Conservation (phyloP, 768 basidiomycete genomes). For the Wakefieldia striispora region DNA sequence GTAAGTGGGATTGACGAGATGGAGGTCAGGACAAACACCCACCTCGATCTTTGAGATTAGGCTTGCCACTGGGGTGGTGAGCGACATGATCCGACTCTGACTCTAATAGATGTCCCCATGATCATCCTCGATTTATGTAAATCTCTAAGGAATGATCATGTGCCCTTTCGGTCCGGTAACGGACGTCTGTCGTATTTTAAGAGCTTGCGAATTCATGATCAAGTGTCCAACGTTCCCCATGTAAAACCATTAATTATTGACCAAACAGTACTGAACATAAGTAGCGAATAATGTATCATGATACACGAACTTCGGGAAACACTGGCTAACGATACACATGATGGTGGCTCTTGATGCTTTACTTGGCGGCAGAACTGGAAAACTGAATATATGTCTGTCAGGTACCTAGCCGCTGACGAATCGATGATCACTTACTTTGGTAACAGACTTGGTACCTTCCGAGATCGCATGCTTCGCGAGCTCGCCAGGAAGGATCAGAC, state of each 20-base stretch:
- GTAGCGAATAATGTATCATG: conserved; percentile 18
- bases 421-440: conserved; percentile 53
- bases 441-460: conserved; percentile 92
- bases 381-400: conserved; percentile 49
- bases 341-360: conserved; percentile 21
- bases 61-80: conserved; percentile 14
- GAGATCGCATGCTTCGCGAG: conserved; percentile 74
- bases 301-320: conserved; percentile 24
- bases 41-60: conserved; percentile 31
- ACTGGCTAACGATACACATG: conserved; percentile 26
- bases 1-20: not conserved
- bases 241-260: not conserved
- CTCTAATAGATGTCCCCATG: not conserved
- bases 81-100: conserved; percentile 12
- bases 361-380: conserved; percentile 72
- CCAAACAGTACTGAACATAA: conserved; percentile 8
- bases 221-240: no score
- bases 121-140: not conserved
- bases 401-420: not conserved
- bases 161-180: not conserved
- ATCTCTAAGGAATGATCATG: not conserved
- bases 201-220: no score
- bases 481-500: conserved; percentile 95
- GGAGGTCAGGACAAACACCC: not conserved
- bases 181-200: no score